phyloP scores from a whole-genome alignment of 2,329 filamentous ascomycete species.

The Xylariaceae sp. region DNA sequence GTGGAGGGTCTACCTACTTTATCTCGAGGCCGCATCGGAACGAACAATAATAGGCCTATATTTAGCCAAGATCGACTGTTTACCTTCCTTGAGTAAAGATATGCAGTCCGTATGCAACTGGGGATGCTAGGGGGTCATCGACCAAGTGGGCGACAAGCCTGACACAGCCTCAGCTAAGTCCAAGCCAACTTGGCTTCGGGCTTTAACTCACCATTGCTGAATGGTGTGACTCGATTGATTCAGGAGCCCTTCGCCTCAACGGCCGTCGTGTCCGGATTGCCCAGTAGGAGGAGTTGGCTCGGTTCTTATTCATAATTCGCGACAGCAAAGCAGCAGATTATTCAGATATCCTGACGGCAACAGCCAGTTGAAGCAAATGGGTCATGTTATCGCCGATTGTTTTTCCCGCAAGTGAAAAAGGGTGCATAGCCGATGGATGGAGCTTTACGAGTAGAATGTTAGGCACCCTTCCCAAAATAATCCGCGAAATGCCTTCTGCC shows the following conservation, averaged over 20 bases:
- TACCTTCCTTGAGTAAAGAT: neutral
- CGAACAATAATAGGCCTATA: neutral
- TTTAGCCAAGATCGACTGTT: neutral
- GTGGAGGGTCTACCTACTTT: neutral
- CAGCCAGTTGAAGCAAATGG: neutral
- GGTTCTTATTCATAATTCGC: neutral
- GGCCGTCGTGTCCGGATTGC: neutral
- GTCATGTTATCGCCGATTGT: neutral
- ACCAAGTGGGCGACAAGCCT: neutral
- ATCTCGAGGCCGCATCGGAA: neutral
- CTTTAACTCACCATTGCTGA: neutral
- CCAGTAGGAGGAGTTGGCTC: neutral
- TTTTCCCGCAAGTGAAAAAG: neutral
- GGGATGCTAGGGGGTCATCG: neutral
- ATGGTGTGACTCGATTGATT: neutral
- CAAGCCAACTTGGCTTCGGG: neutral
- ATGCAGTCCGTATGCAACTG: neutral
- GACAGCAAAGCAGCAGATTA: neutral
- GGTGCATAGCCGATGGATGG: neutral
- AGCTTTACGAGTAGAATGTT: neutral
- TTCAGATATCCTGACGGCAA: too few species aligned
- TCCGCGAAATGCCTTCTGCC: neutral
- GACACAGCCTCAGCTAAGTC: neutral
- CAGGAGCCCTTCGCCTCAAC: neutral
- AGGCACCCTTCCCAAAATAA: too few species aligned